A percentile compares a stretch with the other conserved stretches of the same genome.
These are phyloP conservation scores for Lepraria neglecta DNA, from an alignment of 495 filamentous ascomycete species.

Conservation along the genomic window DNA sequence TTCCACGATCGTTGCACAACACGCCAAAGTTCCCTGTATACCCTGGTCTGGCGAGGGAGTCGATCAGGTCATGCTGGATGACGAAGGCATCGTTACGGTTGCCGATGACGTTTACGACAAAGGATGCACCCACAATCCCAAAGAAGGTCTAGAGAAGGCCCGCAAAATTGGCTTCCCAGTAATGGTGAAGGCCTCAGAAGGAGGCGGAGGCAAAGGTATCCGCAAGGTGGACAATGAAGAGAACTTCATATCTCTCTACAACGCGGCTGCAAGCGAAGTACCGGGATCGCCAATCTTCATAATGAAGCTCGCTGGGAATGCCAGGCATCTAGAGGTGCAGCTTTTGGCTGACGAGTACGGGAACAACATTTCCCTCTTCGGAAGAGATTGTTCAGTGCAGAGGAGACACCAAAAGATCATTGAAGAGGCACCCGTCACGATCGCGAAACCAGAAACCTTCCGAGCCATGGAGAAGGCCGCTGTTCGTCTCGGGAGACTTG, in stretches of 20 bases:
- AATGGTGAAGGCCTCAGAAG: slow-evolving; percentile 99
- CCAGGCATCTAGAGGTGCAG: slow-evolving; percentile 95
- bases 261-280: slow-evolving; percentile 93
- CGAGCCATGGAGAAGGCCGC: slow-evolving; percentile 94
- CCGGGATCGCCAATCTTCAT: slow-evolving; percentile 99
- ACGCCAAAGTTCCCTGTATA: slow-evolving; percentile 94
- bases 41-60: slow-evolving; percentile 97
- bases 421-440: slow-evolving; percentile 95
- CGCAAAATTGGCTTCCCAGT: slow-evolving; percentile 92
- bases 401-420: slow-evolving; percentile 99
- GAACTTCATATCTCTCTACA: slow-evolving; percentile 77
- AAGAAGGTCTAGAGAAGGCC: slow-evolving; percentile 85
- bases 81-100: slow-evolving; percentile 86
- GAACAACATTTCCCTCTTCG: slow-evolving; percentile 98
- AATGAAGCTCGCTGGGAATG: slow-evolving; percentile 98
- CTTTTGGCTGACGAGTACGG: slow-evolving; percentile 97
- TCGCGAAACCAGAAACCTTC: slow-evolving; percentile 84
- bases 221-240: slow-evolving; percentile 87
- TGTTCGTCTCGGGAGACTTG: slow-evolving; percentile 84
- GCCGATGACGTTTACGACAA: slow-evolving; percentile 78
- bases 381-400: slow-evolving; percentile 98
- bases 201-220: slow-evolving; percentile 98
- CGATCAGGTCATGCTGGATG: slow-evolving; percentile 67
- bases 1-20: slow-evolving; percentile 97
- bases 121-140: slow-evolving; percentile 79